Base-by-base conservation (phyloP, 1,284 basidiomycete species). In the Rhodotorula sp. region DNA sequence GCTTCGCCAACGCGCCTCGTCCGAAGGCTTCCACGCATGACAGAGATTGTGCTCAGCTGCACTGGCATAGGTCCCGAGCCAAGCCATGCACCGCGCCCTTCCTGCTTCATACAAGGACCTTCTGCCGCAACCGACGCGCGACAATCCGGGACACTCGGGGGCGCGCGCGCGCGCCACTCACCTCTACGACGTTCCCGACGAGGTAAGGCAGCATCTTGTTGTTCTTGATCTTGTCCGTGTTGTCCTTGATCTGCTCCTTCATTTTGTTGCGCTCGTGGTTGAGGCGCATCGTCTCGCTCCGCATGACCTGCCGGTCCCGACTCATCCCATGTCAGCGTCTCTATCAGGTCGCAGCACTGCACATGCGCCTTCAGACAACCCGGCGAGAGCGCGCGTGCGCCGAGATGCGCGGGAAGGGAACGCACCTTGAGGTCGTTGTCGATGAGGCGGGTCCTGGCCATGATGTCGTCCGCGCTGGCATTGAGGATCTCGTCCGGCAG, bases 151-250 rank as follows among this genome's bases (percentile, higher is more conserved):
- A n/a, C n/a, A n/a, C n/a, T 13, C 24, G 13, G 6, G 29, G 19
- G 58, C 7, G 20, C 20, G 13, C 36, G 13, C 7, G 8, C 36
- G 36, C 36, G 36, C 36, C 6, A 32, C 73, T 29, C 46, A 92
- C 92, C 86, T 96, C 94, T 39, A 97, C 92, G 30, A 99, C 92
- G 78, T 99, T 98, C 34, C 91, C 94, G 56, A 99, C 96, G 63
- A 99, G 88, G 82, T 98, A 99, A 2, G 96, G 95, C 54, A 99
- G 83, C 29, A 97, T 93, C 82, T 99, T 99, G 84, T 99, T 99
- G 86, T 99, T 95, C 82, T 97, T 97, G 77, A 99, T 93, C 84
- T 99, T 99, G 82, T 97, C 94, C 62, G 89, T 89, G 76, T 98
- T 99, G 80, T 99, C 95, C 70, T 92, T 88, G 80, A 99, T 96